Base-by-base conservation (phyloP, 1,139 yeast species). In the Sugiyamaella castrensis region DNA sequence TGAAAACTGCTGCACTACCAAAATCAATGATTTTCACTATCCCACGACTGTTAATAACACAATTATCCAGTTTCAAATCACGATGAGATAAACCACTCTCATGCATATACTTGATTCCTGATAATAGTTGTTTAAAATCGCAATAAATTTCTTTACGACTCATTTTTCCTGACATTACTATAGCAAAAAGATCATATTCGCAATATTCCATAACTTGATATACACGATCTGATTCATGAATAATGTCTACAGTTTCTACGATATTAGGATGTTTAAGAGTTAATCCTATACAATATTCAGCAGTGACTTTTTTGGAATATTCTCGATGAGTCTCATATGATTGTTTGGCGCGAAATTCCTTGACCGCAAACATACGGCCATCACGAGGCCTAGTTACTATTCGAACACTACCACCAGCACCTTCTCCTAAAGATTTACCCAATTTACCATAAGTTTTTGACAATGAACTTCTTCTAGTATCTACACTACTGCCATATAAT, bases 111-210 rank as follows among this genome's bases (percentile, higher is more conserved):
- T 79, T 81, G 38, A 91, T 81, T 44, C 96, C 97, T 5, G 82
- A 75, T 60, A 89, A 72, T 41, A 91, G 79, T 69, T 91, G 98
- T 63, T 87, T 87, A 64, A 91, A 84, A 65, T 95, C 91, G 69
- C 98, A 91, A 65, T 84, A 86, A 53, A 88, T 82, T 67, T 91
- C 98, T 48, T 81, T 84, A 51, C 83, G 73, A 1, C 88, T 75
- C 97, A 91, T 89, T 62, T 87, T 84, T 59, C 92, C 94, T 27
- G 94, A 83, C 96, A 91, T 91, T 33, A 91, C 98, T 57, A 91
- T 87, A 1, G 96, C 96, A 66, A 91, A 91, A 60, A 91, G 75
- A 69, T 91, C 98, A 63, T 77, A 87, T 61, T 92, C 96, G 66
- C 96, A 89, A 68, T 89, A 91, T 66, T 91, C 98, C 96, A 91